Evolutionary conservation across 192 early-diverging fungal species (phyloP).

Genomic region (Cetraspora pellucida): DNA sequence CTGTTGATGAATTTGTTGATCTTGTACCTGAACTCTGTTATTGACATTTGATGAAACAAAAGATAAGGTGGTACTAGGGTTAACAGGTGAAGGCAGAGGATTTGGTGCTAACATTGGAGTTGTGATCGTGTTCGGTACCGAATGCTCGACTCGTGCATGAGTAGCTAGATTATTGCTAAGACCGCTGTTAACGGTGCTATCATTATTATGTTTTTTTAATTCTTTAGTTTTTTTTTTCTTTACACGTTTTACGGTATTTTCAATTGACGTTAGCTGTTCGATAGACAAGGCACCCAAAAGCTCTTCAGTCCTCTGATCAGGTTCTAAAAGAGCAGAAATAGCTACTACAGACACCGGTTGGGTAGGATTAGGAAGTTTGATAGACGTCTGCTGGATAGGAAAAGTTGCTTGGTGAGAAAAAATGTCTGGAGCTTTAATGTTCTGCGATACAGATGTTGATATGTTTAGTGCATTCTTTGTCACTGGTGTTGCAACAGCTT

Average conservation of each 20-base stretch:
- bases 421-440: not conserved
- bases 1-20: constrained; percentile 1
- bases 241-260: constrained; percentile 28
- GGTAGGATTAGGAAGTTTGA: not conserved
- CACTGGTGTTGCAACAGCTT: not conserved
- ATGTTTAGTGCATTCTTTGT: not conserved
- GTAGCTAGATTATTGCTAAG: not conserved
- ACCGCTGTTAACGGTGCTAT: not conserved
- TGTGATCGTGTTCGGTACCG: not conserved
- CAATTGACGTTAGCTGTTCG: constrained; percentile 21
- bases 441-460: not conserved
- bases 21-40: constrained; percentile 9
- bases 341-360: constrained; percentile 9
- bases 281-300: constrained; percentile 13
- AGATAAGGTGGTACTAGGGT: no score
- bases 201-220: constrained; percentile 14
- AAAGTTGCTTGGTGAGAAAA: not conserved
- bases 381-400: not conserved
- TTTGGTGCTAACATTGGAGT: not conserved
- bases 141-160: not conserved
- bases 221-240: constrained; percentile 29
- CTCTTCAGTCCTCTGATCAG: constrained; percentile 24
- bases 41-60: not conserved
- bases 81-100: no score
- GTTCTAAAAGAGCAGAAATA: constrained; percentile 16